Evolutionary conservation across 805 yeast genomes (phyloP).

Genomic region (Ogataea ramenticola): DNA sequence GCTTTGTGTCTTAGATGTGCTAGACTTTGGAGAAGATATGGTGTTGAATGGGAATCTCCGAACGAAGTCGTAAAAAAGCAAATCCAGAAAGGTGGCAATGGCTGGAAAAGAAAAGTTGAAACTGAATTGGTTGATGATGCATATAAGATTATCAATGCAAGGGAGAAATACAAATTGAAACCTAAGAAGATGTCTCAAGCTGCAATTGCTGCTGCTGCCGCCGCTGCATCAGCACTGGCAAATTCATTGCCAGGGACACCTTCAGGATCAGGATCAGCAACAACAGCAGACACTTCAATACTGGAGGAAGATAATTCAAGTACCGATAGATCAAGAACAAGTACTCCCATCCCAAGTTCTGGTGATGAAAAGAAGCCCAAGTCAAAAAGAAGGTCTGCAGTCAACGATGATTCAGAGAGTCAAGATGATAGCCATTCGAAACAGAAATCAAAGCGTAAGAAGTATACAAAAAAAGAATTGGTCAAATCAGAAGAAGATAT

Average conservation of each 20-base stretch:
- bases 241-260: background rate
- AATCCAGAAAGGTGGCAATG: constrained; percentile 35
- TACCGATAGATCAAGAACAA: no score
- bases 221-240: background rate
- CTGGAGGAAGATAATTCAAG: no score
- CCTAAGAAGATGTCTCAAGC: constrained; percentile 12
- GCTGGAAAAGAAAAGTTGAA: constrained; percentile 59
- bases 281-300: no score
- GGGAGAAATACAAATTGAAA: constrained; percentile 26
- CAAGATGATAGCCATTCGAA: no score
- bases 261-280: no score
- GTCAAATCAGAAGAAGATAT: no score
- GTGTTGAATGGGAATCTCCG: constrained; percentile 80
- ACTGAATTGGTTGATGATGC: constrained; percentile 61
- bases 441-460: background rate
- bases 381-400: background rate
- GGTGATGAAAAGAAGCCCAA: background rate
- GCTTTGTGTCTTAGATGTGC: constrained; percentile 88
- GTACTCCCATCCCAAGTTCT: background rate
- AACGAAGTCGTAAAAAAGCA: constrained; percentile 49
- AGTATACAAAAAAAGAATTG: constrained; percentile 1
- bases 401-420: background rate
- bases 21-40: constrained; percentile 84
- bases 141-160: constrained; percentile 41
- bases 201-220: background rate